Percentiles rank a stretch among this genome's conserved stretches.
phyloP scores from a whole-genome alignment of 306 rosid species.

The Ceratonia siliqua region DNA sequence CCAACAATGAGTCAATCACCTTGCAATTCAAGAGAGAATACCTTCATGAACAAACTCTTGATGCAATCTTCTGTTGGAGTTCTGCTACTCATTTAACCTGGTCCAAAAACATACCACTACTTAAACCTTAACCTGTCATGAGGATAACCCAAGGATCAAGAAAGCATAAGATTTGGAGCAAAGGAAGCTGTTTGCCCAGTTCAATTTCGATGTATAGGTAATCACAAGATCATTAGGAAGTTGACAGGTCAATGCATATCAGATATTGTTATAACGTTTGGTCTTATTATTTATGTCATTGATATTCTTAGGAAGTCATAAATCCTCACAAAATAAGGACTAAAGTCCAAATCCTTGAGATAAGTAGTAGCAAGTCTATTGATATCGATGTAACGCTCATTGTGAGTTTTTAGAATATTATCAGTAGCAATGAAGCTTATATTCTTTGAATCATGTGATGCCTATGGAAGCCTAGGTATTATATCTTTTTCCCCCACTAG shows the following conservation, averaged over 20 bases:
- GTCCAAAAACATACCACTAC: slow-evolving; percentile 27
- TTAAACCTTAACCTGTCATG: slow-evolving; percentile 25
- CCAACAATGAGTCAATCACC: slow-evolving; percentile 11
- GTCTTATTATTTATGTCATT: background rate
- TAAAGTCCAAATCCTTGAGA: slow-evolving; percentile 20
- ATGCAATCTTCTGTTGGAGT: slow-evolving; percentile 61
- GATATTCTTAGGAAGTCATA: slow-evolving; percentile 2
- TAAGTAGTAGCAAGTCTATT: slow-evolving; percentile 5
- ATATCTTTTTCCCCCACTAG: background rate
- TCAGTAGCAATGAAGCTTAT: background rate
- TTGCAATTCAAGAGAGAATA: slow-evolving; percentile 32
- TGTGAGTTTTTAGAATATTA: too few species aligned
- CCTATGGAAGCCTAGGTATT: background rate
- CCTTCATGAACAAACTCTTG: slow-evolving; percentile 75
- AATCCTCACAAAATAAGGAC: slow-evolving; percentile 15
- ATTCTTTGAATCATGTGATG: slow-evolving; percentile 28
- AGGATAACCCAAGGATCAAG: slow-evolving; percentile 14
- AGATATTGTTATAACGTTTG: slow-evolving; percentile 1
- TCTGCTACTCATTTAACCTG: slow-evolving; percentile 76
- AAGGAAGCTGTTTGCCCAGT: background rate
- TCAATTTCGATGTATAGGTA: background rate
- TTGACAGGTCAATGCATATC: slow-evolving; percentile 11
- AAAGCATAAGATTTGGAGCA: background rate
- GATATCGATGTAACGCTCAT: too few species aligned
- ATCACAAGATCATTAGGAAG: slow-evolving; percentile 26